Percentiles rank a stretch among this genome's conserved stretches.
These are phyloP conservation scores for Fusarium avenaceum DNA, from an alignment of 2,329 filamentous ascomycete genomes.

Conservation along the genomic window DNA sequence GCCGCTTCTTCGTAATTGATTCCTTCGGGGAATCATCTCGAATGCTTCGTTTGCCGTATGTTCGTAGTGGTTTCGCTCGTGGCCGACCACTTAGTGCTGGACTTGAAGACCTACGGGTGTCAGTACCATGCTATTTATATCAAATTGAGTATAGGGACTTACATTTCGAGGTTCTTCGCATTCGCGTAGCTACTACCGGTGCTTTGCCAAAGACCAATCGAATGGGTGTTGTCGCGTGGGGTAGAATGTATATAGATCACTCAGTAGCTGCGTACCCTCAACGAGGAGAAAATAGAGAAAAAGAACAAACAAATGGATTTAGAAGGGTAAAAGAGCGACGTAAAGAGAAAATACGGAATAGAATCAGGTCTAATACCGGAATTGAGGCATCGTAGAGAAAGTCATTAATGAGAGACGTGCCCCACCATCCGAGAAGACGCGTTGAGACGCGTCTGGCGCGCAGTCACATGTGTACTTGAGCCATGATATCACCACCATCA, in stretches of 20 bases:
- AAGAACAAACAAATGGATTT: not conserved
- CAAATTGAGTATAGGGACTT: fast-evolving
- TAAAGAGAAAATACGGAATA: not conserved
- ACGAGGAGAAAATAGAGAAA: fast-evolving
- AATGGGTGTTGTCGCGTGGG: not conserved
- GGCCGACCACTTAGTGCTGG: conserved; percentile 46
- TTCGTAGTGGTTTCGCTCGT: conserved; percentile 55
- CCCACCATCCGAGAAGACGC: conserved; percentile 36
- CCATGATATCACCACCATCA: conserved; percentile 36
- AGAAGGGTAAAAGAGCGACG: not conserved
- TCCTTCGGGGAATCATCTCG: conserved; percentile 42
- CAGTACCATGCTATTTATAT: not conserved
- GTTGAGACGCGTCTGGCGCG: conserved; percentile 35
- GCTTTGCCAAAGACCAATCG: not conserved
- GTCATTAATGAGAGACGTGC: conserved; percentile 7
- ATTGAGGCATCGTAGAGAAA: not conserved
- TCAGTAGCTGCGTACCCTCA: fast-evolving
- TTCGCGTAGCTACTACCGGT: conserved; percentile 18
- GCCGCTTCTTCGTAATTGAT: conserved; percentile 46
- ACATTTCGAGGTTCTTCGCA: conserved; percentile 13
- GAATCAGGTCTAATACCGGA: not conserved
- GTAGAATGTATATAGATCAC: not conserved
- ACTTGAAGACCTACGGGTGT: conserved; percentile 51
- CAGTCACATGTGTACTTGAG: conserved; percentile 30
- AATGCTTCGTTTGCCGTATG: conserved; percentile 57